These are phyloP conservation scores for Clonostachys solani DNA, from an alignment of 2,329 filamentous ascomycete genomes.

Conservation along the genomic window DNA sequence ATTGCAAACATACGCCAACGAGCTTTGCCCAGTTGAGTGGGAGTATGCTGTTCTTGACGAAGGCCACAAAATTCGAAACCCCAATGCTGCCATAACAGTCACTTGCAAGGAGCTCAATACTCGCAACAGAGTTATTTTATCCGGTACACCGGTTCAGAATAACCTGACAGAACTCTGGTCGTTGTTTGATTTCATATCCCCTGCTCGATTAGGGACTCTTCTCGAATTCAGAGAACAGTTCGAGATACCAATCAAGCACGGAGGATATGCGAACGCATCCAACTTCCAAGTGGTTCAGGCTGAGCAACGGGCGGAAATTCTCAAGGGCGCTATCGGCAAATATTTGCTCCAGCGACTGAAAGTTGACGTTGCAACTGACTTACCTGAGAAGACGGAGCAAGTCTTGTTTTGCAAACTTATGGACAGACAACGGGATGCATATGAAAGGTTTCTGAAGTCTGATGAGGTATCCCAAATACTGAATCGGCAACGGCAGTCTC, in stretches of 20 bases:
- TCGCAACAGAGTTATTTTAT: conserved; percentile 85
- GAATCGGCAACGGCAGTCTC: conserved; percentile 67
- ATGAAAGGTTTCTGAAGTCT: conserved; percentile 76
- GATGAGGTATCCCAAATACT: conserved; percentile 84
- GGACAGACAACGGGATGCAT: conserved; percentile 68
- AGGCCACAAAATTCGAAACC: conserved; percentile 97
- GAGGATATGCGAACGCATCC: conserved; percentile 91
- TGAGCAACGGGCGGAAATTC: conserved; percentile 85
- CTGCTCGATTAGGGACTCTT: conserved; percentile 88
- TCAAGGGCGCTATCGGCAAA: conserved; percentile 90
- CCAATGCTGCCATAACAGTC: conserved; percentile 90
- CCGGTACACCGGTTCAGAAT: conserved; percentile 97
- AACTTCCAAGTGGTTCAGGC: conserved; percentile 94
- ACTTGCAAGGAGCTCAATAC: conserved; percentile 93
- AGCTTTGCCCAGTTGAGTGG: conserved; percentile 82
- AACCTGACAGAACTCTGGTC: conserved; percentile 95
- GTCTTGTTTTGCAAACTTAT: conserved; percentile 95
- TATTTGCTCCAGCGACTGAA: conserved; percentile 93
- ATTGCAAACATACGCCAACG: conserved; percentile 84
- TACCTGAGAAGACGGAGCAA: conserved; percentile 94
- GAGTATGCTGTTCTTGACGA: conserved; percentile 93
- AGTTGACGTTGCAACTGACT: conserved; percentile 85
- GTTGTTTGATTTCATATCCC: conserved; percentile 94
- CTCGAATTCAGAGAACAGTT: conserved; percentile 90
- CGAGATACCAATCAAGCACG: conserved; percentile 87